A percentile compares a stretch with the other conserved stretches of the same genome.
Evolutionary conservation across 2,329 filamentous ascomycete species (phyloP).

Genomic region (Biscogniauxia sp.): DNA sequence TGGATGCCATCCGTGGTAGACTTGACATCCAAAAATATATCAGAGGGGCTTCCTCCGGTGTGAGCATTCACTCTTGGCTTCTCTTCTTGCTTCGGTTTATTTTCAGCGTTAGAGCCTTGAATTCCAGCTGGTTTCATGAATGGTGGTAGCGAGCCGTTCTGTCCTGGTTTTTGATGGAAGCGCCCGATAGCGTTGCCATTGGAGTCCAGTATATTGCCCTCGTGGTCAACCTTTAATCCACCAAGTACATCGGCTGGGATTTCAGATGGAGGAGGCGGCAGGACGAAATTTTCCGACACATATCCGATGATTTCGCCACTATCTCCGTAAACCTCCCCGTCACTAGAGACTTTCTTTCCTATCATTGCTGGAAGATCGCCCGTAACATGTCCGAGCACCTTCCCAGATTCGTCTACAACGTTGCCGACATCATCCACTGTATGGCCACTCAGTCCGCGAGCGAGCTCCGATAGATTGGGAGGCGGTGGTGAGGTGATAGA

Average conservation of each 20-base stretch:
- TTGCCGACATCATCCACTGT: constrained; percentile 54
- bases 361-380: constrained; percentile 56
- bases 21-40: constrained; percentile 55
- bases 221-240: constrained; percentile 41
- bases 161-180: constrained; percentile 41
- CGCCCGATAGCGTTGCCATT: constrained; percentile 46
- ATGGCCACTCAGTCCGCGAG: constrained; percentile 44
- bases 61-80: constrained; percentile 34
- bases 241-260: constrained; percentile 27
- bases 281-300: constrained; percentile 41
- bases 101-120: constrained; percentile 20
- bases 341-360: constrained; percentile 43
- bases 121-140: constrained; percentile 11
- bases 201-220: constrained; percentile 46
- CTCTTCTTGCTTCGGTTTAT: constrained; percentile 20
- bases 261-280: constrained; percentile 21
- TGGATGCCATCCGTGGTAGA: constrained; percentile 58
- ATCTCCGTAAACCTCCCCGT: constrained; percentile 47
- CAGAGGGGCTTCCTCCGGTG: constrained; percentile 46
- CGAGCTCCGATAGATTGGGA: constrained; percentile 33
- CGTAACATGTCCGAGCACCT: constrained; percentile 50
- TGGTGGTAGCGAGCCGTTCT: constrained; percentile 14
- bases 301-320: constrained; percentile 43
- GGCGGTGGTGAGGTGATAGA: constrained; percentile 36
- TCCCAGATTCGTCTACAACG: constrained; percentile 48